These are phyloP conservation scores for Schrenkiella parvula DNA, from an alignment of 345 rosid genomes.

Conservation along the genomic window DNA sequence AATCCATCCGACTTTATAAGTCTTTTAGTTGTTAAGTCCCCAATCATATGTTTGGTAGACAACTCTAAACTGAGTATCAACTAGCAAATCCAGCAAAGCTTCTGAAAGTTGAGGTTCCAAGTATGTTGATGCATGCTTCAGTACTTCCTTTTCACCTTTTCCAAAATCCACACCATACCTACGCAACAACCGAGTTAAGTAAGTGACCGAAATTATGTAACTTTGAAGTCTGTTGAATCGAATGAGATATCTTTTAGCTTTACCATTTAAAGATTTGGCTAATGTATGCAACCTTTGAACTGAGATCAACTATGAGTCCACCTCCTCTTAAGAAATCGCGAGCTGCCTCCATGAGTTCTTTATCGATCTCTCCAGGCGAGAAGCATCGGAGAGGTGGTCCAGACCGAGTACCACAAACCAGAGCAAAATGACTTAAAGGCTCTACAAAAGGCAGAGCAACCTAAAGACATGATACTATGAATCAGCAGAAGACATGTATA, in stretches of 20 bases:
- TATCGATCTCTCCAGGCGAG: conserved; percentile 70
- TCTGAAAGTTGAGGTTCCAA: conserved; percentile 60
- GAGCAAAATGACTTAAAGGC: conserved; percentile 72
- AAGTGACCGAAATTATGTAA: not conserved
- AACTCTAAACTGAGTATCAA: conserved; percentile 59
- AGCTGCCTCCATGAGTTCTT: conserved; percentile 78
- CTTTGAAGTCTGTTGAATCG: not conserved
- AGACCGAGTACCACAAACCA: conserved; percentile 74
- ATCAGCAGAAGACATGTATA: not conserved
- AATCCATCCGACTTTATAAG: not conserved
- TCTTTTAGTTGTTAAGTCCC: conserved; percentile 56
- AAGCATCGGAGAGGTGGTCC: conserved; percentile 78
- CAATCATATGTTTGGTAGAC: conserved; percentile 72
- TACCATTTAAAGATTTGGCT: conserved; percentile 76
- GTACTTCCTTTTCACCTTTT: conserved; percentile 58
- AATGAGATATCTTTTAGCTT: not conserved
- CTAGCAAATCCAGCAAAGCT: conserved; percentile 59
- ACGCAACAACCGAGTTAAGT: not conserved
- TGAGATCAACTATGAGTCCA: conserved; percentile 59
- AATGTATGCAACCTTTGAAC: conserved; percentile 47
- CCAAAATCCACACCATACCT: conserved; percentile 85
- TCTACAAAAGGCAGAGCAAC: conserved; percentile 62
- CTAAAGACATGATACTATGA: conserved; percentile 31
- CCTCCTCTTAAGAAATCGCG: conserved; percentile 60
- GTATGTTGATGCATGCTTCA: conserved; percentile 74